A percentile compares a stretch with the other conserved stretches of the same genome.
Evolutionary conservation across 768 basidiomycete genomes (phyloP).

Genomic region (Termitomyces sp.): DNA sequence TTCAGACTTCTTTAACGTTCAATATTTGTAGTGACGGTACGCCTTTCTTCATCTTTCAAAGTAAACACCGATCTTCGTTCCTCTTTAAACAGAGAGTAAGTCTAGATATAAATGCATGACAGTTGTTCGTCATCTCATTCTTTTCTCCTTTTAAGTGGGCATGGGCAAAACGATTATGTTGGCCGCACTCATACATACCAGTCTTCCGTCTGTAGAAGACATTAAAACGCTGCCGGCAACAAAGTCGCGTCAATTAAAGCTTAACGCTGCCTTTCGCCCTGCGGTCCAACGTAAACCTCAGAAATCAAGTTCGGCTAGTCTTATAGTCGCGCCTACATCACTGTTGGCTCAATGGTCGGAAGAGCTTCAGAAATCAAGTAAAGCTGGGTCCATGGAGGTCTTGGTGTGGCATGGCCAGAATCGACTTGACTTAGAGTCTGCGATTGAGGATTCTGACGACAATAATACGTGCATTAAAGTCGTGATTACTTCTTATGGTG

Average conservation of each 20-base stretch:
- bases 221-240: constrained; percentile 19
- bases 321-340: constrained; percentile 91
- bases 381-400: constrained; percentile 57
- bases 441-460: constrained; percentile 50
- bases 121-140: background rate
- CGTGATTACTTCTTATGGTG: constrained; percentile 91
- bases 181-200: constrained; percentile 82
- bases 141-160: constrained; percentile 56
- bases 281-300: constrained; percentile 25
- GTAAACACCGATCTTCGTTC: background rate
- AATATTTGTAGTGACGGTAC: constrained; percentile 11
- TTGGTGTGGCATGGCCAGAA: constrained; percentile 89
- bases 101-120: constrained; percentile 1
- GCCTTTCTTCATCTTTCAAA: background rate
- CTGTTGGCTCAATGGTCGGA: constrained; percentile 91
- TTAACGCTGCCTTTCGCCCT: constrained; percentile 59
- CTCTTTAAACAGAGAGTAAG: constrained; percentile 16
- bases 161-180: constrained; percentile 96
- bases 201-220: constrained; percentile 42
- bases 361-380: constrained; percentile 82
- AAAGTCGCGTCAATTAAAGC: constrained; percentile 52
- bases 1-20: constrained; percentile 13
- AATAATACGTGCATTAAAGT: constrained; percentile 53
- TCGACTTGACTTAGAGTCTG: constrained; percentile 61
- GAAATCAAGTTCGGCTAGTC: constrained; percentile 52